Conservation (phyloP, 179 eudicot species). For the Camellia oleifera region DNA sequence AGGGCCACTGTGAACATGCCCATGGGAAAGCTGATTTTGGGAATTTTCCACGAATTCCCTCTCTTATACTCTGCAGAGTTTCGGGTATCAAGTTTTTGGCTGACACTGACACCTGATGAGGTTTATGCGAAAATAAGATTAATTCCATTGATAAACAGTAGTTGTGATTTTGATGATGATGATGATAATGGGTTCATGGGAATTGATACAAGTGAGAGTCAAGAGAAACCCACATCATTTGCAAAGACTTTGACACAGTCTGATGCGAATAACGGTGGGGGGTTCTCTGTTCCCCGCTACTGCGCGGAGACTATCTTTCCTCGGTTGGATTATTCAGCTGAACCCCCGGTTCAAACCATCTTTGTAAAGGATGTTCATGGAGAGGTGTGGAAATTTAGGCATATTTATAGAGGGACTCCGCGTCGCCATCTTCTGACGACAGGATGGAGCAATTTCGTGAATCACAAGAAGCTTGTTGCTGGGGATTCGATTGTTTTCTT, state of each 20-base stretch:
- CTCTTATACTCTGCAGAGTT: slow-evolving; percentile 57
- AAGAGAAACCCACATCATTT: slow-evolving; percentile 72
- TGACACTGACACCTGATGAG: slow-evolving; percentile 79
- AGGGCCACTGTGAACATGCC: slow-evolving; percentile 89
- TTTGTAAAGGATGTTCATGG: slow-evolving; percentile 90
- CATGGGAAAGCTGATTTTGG: slow-evolving; percentile 50
- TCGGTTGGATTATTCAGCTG: slow-evolving; percentile 68
- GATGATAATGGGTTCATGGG: slow-evolving; percentile 24
- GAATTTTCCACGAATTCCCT: slow-evolving; percentile 50
- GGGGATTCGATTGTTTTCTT: slow-evolving; percentile 89
- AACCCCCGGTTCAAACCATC: slow-evolving; percentile 85
- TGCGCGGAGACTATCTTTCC: slow-evolving; percentile 97
- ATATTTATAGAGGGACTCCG: slow-evolving; percentile 92
- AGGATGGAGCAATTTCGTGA: slow-evolving; percentile 95
- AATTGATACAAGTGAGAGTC: slow-evolving; percentile 35
- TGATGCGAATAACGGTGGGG: slow-evolving; percentile 95
- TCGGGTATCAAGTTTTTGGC: slow-evolving; percentile 65
- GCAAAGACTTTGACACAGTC: slow-evolving; percentile 93
- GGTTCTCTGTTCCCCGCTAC: slow-evolving; percentile 90
- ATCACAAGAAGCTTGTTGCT: slow-evolving; percentile 86
- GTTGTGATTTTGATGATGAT: slow-evolving; percentile 37
- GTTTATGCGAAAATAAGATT: slow-evolving; percentile 66
- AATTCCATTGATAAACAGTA: slow-evolving; percentile 40
- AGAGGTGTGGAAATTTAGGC: slow-evolving; percentile 78
- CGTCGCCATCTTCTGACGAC: slow-evolving; percentile 88